Conservation (phyloP, 1,284 basidiomycete species). For the Rhodotorula sp. region DNA sequence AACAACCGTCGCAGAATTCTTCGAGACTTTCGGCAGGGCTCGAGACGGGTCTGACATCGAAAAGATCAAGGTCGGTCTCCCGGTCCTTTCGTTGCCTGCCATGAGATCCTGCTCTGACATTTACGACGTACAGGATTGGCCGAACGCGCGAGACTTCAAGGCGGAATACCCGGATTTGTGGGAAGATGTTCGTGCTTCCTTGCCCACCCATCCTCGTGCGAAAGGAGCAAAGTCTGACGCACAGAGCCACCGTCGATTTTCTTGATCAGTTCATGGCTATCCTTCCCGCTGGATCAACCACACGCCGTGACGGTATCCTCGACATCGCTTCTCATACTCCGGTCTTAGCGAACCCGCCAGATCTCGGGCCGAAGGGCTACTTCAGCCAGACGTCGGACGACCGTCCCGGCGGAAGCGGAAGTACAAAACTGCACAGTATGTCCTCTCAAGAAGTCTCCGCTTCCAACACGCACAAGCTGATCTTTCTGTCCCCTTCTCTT, state of each 20-base stretch:
- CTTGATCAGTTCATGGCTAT: slow-evolving; percentile 62
- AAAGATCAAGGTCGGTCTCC: slow-evolving; percentile 71
- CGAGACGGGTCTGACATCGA: slow-evolving; percentile 53
- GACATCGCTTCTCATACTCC: slow-evolving; percentile 86
- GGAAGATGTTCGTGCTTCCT: slow-evolving; percentile 56
- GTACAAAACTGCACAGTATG: slow-evolving; percentile 78
- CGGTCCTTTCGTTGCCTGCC: background rate
- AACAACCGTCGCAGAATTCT: slow-evolving; percentile 73
- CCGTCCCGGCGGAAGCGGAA: slow-evolving; percentile 65
- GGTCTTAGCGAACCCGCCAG: slow-evolving; percentile 73
- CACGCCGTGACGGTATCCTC: slow-evolving; percentile 78
- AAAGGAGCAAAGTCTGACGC: background rate
- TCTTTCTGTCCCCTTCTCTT: background rate
- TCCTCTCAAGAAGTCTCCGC: background rate
- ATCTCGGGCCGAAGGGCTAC: slow-evolving; percentile 68
- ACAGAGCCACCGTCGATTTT: background rate
- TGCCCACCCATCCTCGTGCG: no score
- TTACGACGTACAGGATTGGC: slow-evolving; percentile 73
- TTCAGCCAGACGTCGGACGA: slow-evolving; percentile 50
- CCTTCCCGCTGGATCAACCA: slow-evolving; percentile 83
- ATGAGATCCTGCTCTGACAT: background rate
- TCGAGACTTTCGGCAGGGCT: slow-evolving; percentile 64
- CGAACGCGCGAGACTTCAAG: slow-evolving; percentile 78
- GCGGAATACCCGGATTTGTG: slow-evolving; percentile 80
- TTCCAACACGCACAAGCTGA: background rate